A percentile compares a stretch with the other conserved stretches of the same genome.
These are phyloP conservation scores for Alternaria viburni DNA, from an alignment of 2,329 filamentous ascomycete species.

Conservation along the genomic window DNA sequence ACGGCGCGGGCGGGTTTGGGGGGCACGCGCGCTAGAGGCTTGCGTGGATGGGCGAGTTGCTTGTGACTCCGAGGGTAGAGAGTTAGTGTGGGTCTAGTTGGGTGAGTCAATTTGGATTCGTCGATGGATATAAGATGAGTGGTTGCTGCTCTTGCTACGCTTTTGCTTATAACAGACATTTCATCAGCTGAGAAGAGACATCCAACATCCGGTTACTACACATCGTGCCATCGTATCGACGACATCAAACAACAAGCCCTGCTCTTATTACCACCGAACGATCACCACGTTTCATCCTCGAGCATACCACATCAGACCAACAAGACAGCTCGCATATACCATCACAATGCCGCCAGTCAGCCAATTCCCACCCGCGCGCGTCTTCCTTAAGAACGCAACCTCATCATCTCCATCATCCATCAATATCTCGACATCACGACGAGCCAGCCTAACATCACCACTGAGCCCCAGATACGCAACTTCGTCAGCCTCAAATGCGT, in stretches of 20 bases:
- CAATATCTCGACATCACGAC: slow-evolving; percentile 3
- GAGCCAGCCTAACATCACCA: slow-evolving; percentile 15
- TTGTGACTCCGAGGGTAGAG: slow-evolving; percentile 17
- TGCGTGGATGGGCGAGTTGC: not conserved
- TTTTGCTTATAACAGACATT: not conserved
- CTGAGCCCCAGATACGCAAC: slow-evolving; percentile 24
- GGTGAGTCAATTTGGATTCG: not conserved
- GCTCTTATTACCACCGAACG: not conserved
- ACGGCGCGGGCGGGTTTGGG: not conserved
- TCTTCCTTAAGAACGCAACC: slow-evolving; percentile 34
- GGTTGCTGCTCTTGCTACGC: not conserved
- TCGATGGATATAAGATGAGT: slow-evolving; percentile 5
- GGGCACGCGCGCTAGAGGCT: not conserved
- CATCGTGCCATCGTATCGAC: not conserved
- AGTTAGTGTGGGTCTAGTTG: slow-evolving; percentile 4
- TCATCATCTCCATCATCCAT: slow-evolving; percentile 10
- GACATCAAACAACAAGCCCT: not conserved
- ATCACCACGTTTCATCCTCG: not conserved
- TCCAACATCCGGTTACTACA: not conserved
- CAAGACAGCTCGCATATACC: not conserved
- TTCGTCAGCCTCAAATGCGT: slow-evolving; percentile 26
- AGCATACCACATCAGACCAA: not conserved
- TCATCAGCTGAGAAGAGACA: not conserved
- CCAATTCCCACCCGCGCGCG: slow-evolving; percentile 41
- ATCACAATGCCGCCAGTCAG: slow-evolving; percentile 39